Evolutionary conservation across 2,329 filamentous ascomycete genomes (phyloP).

Genomic region (Trichophyton equinum): DNA sequence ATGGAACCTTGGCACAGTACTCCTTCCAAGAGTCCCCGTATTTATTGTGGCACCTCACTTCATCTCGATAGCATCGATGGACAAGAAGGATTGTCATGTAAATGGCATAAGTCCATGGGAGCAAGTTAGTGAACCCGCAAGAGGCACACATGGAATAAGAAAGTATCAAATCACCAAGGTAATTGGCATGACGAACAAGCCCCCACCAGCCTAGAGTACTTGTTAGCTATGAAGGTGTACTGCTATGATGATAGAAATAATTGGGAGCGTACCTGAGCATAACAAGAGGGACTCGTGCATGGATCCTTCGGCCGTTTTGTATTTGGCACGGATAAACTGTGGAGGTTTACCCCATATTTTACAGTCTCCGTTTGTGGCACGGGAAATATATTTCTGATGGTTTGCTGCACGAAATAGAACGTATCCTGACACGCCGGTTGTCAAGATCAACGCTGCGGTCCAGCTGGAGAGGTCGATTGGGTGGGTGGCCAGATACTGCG

Average conservation of each 20-base stretch:
- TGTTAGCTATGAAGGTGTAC: neutral
- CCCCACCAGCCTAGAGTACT: slow-evolving; percentile 29
- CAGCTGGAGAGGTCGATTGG: slow-evolving; percentile 24
- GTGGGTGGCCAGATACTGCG: slow-evolving; percentile 36
- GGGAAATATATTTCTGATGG: slow-evolving; percentile 34
- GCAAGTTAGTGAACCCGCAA: slow-evolving; percentile 25
- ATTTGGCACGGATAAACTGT: slow-evolving; percentile 28
- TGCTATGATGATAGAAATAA: neutral
- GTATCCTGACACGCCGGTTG: slow-evolving; percentile 30
- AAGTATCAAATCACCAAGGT: slow-evolving; percentile 30
- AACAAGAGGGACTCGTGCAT: slow-evolving; percentile 30
- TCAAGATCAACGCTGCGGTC: slow-evolving; percentile 19
- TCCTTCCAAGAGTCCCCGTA: slow-evolving; percentile 36
- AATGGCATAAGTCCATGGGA: slow-evolving; percentile 37
- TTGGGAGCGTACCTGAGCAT: slow-evolving; percentile 19
- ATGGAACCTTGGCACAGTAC: slow-evolving; percentile 33
- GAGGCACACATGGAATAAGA: slow-evolving; percentile 34
- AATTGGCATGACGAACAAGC: slow-evolving; percentile 31
- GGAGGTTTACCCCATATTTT: slow-evolving; percentile 35
- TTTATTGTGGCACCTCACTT: slow-evolving; percentile 34
- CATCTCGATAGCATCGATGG: slow-evolving; percentile 37
- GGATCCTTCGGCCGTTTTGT: slow-evolving; percentile 32
- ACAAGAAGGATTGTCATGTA: slow-evolving; percentile 36
- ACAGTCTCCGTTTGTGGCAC: slow-evolving; percentile 30
- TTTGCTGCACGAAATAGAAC: slow-evolving; percentile 36